Conservation (phyloP, 2,329 filamentous ascomycete species). For the Cladosporium sp. region DNA sequence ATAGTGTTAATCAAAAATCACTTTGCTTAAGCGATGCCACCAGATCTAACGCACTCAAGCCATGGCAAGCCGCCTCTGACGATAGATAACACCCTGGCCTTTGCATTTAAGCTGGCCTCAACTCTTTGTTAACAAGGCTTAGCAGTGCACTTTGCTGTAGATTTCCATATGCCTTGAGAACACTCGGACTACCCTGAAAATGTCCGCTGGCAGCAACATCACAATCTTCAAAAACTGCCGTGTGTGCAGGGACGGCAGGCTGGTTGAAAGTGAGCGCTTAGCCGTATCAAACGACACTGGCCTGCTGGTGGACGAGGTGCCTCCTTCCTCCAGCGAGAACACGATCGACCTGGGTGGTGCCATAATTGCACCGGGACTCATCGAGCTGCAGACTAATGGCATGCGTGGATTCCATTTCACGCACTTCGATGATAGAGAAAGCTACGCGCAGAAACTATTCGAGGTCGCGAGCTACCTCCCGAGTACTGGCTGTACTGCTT, state of each 20-base stretch:
- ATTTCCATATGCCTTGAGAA: no score
- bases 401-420: conserved; percentile 53
- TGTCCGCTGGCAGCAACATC: not conserved
- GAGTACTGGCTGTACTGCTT: conserved; percentile 49
- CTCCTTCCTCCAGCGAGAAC: conserved; percentile 42
- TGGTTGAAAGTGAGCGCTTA: conserved; percentile 39
- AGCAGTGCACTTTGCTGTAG: no score
- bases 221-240: conserved; percentile 45
- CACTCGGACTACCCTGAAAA: no score
- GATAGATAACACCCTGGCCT: not conserved
- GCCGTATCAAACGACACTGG: conserved; percentile 44
- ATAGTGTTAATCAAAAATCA: no score
- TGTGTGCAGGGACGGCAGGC: conserved; percentile 40
- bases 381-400: conserved; percentile 55
- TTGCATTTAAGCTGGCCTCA: no score
- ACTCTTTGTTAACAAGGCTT: no score
- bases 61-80: not conserved
- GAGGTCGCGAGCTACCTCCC: conserved; percentile 47
- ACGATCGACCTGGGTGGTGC: conserved; percentile 45
- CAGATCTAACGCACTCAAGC: no score
- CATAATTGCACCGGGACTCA: conserved; percentile 52
- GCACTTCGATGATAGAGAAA: conserved; percentile 39
- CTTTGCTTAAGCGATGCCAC: no score
- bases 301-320: conserved; percentile 35
- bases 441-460: conserved; percentile 42